These are phyloP conservation scores for Microbotryum lychnidis-dioicae DNA, from an alignment of 1,284 basidiomycete species.

Conservation along the genomic window DNA sequence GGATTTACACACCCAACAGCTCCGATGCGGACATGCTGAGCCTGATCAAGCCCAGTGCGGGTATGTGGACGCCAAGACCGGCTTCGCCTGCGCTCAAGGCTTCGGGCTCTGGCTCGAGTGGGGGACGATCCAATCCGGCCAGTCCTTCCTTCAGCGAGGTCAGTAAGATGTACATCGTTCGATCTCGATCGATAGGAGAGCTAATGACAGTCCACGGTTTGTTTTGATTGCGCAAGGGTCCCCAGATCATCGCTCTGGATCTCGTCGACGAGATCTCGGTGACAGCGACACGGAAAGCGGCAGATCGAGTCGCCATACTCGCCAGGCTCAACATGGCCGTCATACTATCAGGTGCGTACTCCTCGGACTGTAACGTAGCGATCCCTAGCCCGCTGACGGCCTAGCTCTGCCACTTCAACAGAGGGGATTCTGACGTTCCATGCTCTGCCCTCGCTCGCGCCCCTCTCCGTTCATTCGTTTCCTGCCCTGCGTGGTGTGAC, in stretches of 20 bases:
- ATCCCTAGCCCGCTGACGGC: background rate
- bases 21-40: background rate
- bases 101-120: background rate
- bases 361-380: background rate
- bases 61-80: background rate
- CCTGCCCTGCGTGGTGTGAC: conserved; percentile 70
- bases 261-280: conserved; percentile 20
- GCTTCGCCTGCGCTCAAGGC: background rate
- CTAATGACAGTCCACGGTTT: background rate
- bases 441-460: conserved; percentile 65
- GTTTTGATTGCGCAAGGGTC: too few relatives aligned
- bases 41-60: conserved; percentile 2
- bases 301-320: conserved; percentile 19
- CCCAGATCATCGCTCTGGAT: conserved; percentile 2
- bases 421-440: conserved; percentile 74
- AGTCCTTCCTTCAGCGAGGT: background rate
- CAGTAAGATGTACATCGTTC: background rate
- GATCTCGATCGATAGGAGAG: conserved; percentile 3
- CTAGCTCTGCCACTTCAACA: background rate
- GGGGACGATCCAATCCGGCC: background rate
- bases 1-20: conserved; percentile 14
- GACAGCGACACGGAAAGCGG: conserved; percentile 12
- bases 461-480: conserved; percentile 52
- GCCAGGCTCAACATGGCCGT: conserved; percentile 26
- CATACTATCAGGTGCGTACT: conserved; percentile 27